Base-by-base conservation (phyloP, 331 rosid genomes). In the Quercus lobata region DNA sequence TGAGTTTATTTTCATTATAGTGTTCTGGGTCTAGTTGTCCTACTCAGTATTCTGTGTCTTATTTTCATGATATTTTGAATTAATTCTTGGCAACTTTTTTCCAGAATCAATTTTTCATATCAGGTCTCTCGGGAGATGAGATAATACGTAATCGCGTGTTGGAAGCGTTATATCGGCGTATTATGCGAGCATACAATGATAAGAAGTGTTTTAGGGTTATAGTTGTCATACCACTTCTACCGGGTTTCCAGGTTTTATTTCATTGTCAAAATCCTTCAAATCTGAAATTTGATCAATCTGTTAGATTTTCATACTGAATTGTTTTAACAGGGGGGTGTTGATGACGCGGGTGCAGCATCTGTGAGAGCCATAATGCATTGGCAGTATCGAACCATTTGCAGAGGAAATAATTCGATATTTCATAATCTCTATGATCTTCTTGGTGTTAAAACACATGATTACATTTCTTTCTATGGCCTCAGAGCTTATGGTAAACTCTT, bases 281-380 rank as follows among this genome's bases (percentile, higher is more conserved):
- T 49, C 69, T 76, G 78, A 68, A 78, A 74, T 15, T 78, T 57
- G 61, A 44, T 24, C 55, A 57, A n/a, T 57, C 73, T 81, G 61
- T 71, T 73, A 55, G 74, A 44, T 78, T 58, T 27, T 30, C 73
- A 53, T 69, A 30, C 68, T 46, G 29, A 81, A 73, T 81, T 15
- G 32, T 73, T 74, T 73, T 81, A 80, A 76, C 87, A 96, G 98
- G 99, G 99, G 19, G 99, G 98, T n/a, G 75, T 96, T 81, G 99
- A 96, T 88, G 99, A 96, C 80, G 84, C 91, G 55, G 98, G 99
- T n/a, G 99, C 99, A 57, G 99, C 99, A 83, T 92, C 99, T 55
- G 97, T 96, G 77, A 96, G 98, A 92, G 98, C 99, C 75, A 94
- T 96, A 82, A 89, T 96, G 97, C 98, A 96, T 74, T 96, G 98